Conservation (phyloP, 306 rosid genomes). For the Prunus mume region DNA sequence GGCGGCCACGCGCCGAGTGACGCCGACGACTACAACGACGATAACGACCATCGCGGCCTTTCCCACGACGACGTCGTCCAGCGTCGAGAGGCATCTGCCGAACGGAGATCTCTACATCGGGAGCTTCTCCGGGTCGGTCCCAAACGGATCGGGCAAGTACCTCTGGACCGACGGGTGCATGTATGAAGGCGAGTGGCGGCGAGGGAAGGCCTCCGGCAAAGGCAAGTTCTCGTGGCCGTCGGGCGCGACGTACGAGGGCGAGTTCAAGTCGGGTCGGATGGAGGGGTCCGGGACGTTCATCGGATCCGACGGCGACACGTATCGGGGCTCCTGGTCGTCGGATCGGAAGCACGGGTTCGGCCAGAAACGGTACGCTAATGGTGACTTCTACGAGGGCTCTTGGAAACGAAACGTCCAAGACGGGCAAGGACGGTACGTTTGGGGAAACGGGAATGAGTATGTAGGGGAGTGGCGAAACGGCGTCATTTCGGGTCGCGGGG, state of each 20-base stretch:
- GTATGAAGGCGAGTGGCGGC: constrained; percentile 92
- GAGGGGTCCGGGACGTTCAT: constrained; percentile 78
- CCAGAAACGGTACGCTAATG: constrained; percentile 69
- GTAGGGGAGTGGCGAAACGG: constrained; percentile 88
- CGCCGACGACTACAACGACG: constrained; percentile 46
- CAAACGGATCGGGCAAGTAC: constrained; percentile 87
- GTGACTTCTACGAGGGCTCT: constrained; percentile 74
- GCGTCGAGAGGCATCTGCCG: constrained; percentile 43
- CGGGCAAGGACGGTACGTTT: constrained; percentile 80
- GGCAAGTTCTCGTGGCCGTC: constrained; percentile 97
- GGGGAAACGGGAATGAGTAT: constrained; percentile 87
- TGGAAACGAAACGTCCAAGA: constrained; percentile 82
- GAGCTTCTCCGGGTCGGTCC: constrained; percentile 58
- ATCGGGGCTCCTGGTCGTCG: constrained; percentile 75
- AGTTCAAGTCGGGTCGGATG: constrained; percentile 91
- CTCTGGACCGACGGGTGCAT: constrained; percentile 90
- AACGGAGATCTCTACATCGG: constrained; percentile 94
- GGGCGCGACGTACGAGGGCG: constrained; percentile 87
- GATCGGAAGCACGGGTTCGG: constrained; percentile 81
- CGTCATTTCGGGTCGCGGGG: constrained; percentile 66
- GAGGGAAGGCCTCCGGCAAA: constrained; percentile 85
- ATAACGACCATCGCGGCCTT: background rate
- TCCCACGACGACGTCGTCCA: background rate
- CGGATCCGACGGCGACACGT: constrained; percentile 79
- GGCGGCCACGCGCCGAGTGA: constrained; percentile 58